These are phyloP conservation scores for Andrographis paniculata DNA, from an alignment of 305 asterid genomes.

Conservation along the genomic window DNA sequence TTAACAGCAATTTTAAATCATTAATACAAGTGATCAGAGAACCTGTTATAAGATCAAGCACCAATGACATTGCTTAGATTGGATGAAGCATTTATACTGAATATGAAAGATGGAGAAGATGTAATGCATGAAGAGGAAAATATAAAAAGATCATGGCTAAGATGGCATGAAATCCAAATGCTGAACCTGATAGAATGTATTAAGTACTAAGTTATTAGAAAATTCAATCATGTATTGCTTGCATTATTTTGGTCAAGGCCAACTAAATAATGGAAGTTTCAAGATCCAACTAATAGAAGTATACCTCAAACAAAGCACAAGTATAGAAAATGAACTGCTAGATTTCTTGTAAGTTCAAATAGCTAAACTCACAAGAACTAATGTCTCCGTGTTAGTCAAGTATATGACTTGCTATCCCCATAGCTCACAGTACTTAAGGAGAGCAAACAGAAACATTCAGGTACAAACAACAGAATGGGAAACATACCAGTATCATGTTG, in stretches of 20 bases:
- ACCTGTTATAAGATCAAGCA: constrained; percentile 44
- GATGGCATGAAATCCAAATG: constrained; percentile 10
- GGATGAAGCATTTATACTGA: constrained; percentile 8
- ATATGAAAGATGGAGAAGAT: constrained; percentile 10
- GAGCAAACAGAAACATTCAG: constrained; percentile 8
- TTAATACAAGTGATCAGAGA: constrained; percentile 53
- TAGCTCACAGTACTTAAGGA: constrained; percentile 7
- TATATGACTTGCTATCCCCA: not conserved
- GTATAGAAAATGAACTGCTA: constrained; percentile 5
- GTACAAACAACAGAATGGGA: constrained; percentile 7
- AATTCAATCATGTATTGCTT: constrained; percentile 6
- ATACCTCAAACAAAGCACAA: constrained; percentile 9
- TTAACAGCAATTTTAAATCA: constrained; percentile 54
- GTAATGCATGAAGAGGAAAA: constrained; percentile 9
- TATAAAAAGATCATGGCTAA: constrained; percentile 8
- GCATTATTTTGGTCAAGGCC: constrained; percentile 8
- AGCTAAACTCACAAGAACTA: not conserved
- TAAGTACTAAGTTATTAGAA: constrained; percentile 4
- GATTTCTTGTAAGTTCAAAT: constrained; percentile 10
- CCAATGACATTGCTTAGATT: constrained; percentile 19
- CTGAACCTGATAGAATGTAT: constrained; percentile 11
- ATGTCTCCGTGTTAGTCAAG: constrained; percentile 9
- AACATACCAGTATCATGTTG: constrained; percentile 42
- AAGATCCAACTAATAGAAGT: constrained; percentile 5
- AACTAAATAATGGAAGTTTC: constrained; percentile 4